Percentiles rank a stretch among this genome's conserved stretches.
phyloP scores from a whole-genome alignment of 2,329 filamentous ascomycete species.

The Parafenestella ontariensis region DNA sequence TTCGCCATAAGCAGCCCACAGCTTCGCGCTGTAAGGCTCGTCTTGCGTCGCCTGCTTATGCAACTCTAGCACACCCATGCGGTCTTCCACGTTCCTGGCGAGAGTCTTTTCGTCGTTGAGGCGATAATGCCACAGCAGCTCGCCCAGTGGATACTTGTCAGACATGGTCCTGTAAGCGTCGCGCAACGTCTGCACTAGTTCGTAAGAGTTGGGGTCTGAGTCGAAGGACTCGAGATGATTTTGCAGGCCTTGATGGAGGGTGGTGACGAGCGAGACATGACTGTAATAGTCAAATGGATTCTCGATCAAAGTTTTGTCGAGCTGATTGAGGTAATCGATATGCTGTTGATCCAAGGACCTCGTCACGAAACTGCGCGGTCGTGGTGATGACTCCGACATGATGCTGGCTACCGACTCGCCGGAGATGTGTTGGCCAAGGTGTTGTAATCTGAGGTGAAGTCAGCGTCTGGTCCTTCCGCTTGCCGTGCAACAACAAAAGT shows the following conservation, averaged over 20 bases:
- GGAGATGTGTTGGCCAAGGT: constrained; percentile 49
- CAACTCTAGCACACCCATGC: constrained; percentile 73
- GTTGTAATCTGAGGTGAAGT: constrained; percentile 28
- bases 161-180: constrained; percentile 66
- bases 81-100: constrained; percentile 68
- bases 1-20: constrained; percentile 81
- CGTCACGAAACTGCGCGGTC: constrained; percentile 53
- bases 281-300: constrained; percentile 59
- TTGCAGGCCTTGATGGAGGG: constrained; percentile 58
- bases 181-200: constrained; percentile 54
- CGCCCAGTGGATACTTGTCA: constrained; percentile 72
- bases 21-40: constrained; percentile 74
- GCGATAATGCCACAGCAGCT: constrained; percentile 79
- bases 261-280: constrained; percentile 56
- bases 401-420: constrained; percentile 54
- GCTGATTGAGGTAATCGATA: constrained; percentile 52
- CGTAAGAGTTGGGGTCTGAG: constrained; percentile 51
- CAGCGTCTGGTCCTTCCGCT: constrained; percentile 11
- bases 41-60: constrained; percentile 73
- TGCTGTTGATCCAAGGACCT: constrained; percentile 53
- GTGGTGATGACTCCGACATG: constrained; percentile 56
- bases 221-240: constrained; percentile 46
- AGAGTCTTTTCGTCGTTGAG: constrained; percentile 73
- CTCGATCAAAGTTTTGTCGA: constrained; percentile 52
- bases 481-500: constrained; percentile 14